Percentiles rank a stretch among this genome's conserved stretches.
Evolutionary conservation across 192 early-diverging fungal genomes (phyloP).

Genomic region (Allomyces arbusculus): DNA sequence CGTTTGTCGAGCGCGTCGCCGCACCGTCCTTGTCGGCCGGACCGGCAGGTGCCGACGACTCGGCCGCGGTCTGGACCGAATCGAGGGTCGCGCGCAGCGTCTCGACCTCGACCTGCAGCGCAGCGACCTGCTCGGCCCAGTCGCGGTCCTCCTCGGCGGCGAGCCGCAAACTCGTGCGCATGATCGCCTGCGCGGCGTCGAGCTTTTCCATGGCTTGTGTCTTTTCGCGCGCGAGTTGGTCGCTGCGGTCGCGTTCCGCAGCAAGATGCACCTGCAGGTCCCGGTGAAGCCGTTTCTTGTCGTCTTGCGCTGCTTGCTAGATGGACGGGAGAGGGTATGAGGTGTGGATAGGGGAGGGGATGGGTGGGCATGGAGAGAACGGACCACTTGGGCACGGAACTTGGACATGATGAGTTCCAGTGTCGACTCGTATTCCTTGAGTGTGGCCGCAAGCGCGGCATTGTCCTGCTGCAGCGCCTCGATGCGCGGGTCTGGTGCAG

Average conservation of each 20-base stretch:
- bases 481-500: background rate
- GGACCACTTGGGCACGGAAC: slow-evolving; percentile 24
- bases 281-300: background rate
- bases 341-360: too few species aligned
- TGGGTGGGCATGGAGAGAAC: background rate
- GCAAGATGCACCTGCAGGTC: background rate
- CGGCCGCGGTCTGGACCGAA: too few species aligned
- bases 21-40: too few species aligned
- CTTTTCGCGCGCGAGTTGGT: background rate
- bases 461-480: slow-evolving; percentile 25
- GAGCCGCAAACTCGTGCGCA: background rate
- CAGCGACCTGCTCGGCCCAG: background rate
- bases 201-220: background rate
- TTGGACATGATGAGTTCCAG: slow-evolving; percentile 29
- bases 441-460: slow-evolving; percentile 16
- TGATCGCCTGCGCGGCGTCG: background rate
- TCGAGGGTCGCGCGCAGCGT: background rate
- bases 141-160: background rate
- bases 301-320: background rate
- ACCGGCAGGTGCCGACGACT: too few species aligned
- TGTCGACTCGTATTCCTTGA: slow-evolving; percentile 33
- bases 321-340: too few species aligned
- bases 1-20: too few species aligned
- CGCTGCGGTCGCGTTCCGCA: background rate
- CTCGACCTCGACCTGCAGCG: background rate